phyloP scores from a whole-genome alignment of 345 rosid genomes.

The Excoecaria cochinchinensis region DNA sequence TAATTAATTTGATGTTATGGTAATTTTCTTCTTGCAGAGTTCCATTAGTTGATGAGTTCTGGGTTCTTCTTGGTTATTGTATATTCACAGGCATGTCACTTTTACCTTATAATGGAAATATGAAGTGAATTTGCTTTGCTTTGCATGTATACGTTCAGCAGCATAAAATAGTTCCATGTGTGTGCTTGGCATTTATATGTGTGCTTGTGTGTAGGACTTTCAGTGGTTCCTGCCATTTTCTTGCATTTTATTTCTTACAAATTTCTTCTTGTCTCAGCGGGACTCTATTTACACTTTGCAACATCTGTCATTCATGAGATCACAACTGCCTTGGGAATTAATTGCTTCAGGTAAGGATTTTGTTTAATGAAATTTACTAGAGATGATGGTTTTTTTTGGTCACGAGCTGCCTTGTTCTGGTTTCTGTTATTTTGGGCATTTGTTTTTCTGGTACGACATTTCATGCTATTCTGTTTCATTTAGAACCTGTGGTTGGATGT shows the following conservation, averaged over 20 bases:
- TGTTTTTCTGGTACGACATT: neutral
- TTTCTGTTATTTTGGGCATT: constrained; percentile 1
- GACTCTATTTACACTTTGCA: constrained; percentile 83
- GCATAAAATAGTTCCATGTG: no score
- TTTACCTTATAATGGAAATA: neutral
- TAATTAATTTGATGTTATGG: constrained; percentile 1
- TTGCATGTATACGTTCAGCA: no score
- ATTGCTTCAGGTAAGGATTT: constrained; percentile 84
- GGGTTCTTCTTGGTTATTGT: constrained; percentile 95
- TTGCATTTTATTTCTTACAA: constrained; percentile 15
- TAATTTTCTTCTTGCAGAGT: constrained; percentile 49
- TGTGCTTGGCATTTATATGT: no score
- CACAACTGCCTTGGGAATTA: constrained; percentile 86
- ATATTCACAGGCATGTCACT: constrained; percentile 60
- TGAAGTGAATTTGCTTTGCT: no score
- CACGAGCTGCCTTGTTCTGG: neutral
- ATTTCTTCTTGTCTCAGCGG: constrained; percentile 40
- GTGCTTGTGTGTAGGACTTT: neutral
- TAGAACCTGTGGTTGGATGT: neutral
- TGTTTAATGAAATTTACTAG: neutral
- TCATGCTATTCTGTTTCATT: neutral
- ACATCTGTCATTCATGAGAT: constrained; percentile 92
- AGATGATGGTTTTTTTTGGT: no score
- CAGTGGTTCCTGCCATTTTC: neutral
- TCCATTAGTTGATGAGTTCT: constrained; percentile 83